phyloP scores from a whole-genome alignment of 2,329 filamentous ascomycete genomes.

The Exophiala xenobiotica region DNA sequence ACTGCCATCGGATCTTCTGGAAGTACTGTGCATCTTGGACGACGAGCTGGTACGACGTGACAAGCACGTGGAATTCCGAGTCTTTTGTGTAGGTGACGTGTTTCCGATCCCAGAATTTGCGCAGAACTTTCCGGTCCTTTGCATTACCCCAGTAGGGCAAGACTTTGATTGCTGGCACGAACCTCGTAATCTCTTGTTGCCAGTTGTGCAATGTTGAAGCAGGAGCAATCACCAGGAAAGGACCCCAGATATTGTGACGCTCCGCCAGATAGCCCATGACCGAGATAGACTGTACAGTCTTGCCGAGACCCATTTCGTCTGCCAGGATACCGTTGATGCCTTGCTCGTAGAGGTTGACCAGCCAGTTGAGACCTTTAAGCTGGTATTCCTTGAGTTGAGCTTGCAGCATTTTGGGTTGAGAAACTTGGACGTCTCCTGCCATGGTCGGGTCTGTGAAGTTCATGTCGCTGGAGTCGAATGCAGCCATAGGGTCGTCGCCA shows the following conservation, averaged over 20 bases:
- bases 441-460: constrained; percentile 99
- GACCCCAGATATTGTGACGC: constrained; percentile 96
- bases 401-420: constrained; percentile 89
- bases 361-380: constrained; percentile 98
- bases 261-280: constrained; percentile 99
- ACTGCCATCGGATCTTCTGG: constrained; percentile 99
- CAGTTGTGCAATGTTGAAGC: constrained; percentile 97
- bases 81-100: constrained; percentile 93
- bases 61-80: constrained; percentile 89
- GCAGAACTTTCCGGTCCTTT: constrained; percentile 88
- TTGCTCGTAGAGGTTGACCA: constrained; percentile 98
- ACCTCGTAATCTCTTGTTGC: constrained; percentile 96
- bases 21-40: constrained; percentile 96
- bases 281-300: constrained; percentile 97
- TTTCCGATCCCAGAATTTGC: constrained; percentile 99
- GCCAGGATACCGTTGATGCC: constrained; percentile 99
- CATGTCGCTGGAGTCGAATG: constrained; percentile 93
- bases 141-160: constrained; percentile 97
- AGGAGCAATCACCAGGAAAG: constrained; percentile 93
- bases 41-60: constrained; percentile 96
- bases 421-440: constrained; percentile 87
- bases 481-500: constrained; percentile 61
- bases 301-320: constrained; percentile 99
- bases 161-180: constrained; percentile 92
- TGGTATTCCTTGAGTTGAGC: constrained; percentile 98